Percentiles rank a stretch among this genome's conserved stretches.
phyloP scores from a whole-genome alignment of 352 stramenopile species.

The Phytophthora europaea region DNA sequence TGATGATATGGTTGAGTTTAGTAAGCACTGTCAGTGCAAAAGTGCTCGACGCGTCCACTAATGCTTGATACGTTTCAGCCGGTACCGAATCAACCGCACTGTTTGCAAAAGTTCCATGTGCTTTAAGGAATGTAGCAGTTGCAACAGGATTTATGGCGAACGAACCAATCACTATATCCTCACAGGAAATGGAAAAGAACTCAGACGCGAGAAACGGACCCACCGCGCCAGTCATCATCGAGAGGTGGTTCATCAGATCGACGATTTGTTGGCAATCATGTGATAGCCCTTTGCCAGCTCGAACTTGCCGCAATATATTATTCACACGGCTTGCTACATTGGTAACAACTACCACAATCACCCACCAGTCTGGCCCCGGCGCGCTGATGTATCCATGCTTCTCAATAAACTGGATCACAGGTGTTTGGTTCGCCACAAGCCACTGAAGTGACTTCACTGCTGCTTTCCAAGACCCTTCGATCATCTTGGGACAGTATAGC shows the following conservation, averaged over 20 bases:
- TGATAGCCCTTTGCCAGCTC: constrained; percentile 9
- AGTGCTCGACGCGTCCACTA: constrained; percentile 28
- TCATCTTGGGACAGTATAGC: constrained; percentile 22
- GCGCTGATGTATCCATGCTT: constrained; percentile 1
- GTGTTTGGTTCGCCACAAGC: constrained; percentile 22
- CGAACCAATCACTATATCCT: constrained; percentile 36
- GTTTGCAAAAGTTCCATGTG: constrained; percentile 26
- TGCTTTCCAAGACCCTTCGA: constrained; percentile 32
- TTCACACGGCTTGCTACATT: constrained; percentile 21
- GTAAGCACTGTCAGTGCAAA: constrained; percentile 36
- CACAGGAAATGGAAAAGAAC: constrained; percentile 34
- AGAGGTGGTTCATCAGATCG: constrained; percentile 30
- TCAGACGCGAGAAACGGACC: constrained; percentile 32
- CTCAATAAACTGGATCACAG: constrained; percentile 14
- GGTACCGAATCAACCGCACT: constrained; percentile 18
- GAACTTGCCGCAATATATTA: constrained; percentile 10
- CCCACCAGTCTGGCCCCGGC: constrained; percentile 31
- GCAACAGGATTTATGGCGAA: constrained; percentile 28
- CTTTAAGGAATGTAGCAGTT: constrained; percentile 31
- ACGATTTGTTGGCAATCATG: constrained; percentile 31
- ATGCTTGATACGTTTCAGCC: constrained; percentile 8
- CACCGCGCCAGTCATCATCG: constrained; percentile 29
- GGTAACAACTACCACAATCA: constrained; percentile 26
- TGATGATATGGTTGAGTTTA: constrained; percentile 26
- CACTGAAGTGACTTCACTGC: constrained; percentile 20